Evolutionary conservation across 2,329 filamentous ascomycete genomes (phyloP), one percentile per base, ranked within the genome.

Genomic region (Raffaelea albimanens): DNA sequence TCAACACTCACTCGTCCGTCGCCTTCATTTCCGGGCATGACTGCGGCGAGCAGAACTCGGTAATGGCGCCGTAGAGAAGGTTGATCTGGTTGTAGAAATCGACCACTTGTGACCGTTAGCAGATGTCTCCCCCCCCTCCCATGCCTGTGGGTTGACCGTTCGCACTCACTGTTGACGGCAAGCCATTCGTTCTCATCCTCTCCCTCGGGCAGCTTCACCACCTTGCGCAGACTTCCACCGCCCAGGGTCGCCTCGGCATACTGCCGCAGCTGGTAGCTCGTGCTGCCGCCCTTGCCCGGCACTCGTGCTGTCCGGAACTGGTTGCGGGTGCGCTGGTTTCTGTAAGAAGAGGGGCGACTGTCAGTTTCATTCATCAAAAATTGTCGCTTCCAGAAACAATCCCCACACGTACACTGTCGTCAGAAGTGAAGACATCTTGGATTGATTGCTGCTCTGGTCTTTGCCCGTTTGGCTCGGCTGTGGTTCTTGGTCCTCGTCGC

Each of bases 31-130:
- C 93, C 1, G 93, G 93, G 65, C 93, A 98, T 55, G 89, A 89
- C 63, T 93, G 85, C 29, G 93, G 91, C 22, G 93, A 97, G 74
- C 93, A 98, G 69, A 98, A 98, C 64, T 98, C 93, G 51, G 93
- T 98, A 63, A 98, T 98, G 56, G 93, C 93, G 50, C 94, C 94
- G 65, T 98, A 98, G 50, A 98, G 83, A 33, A 98, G 78, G 69
- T 98, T 98, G 73, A 98, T 95, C 69, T 98, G 93, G 72, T 98
- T 98, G 80, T 98, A 98, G 69, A 98, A 98, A 69, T 98, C 93
- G 71, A 98, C 93, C 72, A 98, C 90, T 95, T 57, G 39, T 34
- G 16, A 16, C 44, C n/a, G 52, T 68, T 45, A 68, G 63, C 47
- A 38, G 40, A 13, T 20, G 13, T 2, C 4, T 7, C 13, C 14